Evolutionary conservation across 192 early-diverging fungal genomes (phyloP).

Genomic region (Podila epigama): DNA sequence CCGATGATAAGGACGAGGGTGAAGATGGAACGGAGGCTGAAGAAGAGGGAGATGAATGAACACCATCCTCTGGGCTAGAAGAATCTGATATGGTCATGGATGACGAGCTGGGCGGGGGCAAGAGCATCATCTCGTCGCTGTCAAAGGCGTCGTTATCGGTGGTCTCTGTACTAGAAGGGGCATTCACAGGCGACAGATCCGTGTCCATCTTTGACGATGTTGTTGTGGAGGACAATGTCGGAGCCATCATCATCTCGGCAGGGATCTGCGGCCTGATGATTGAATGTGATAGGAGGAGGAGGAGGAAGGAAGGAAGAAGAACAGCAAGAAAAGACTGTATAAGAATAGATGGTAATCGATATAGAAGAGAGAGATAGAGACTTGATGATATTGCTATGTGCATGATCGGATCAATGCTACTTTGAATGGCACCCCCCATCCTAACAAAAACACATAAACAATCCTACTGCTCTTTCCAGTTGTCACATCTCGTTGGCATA

Average conservation of each 20-base stretch:
- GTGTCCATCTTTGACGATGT: not conserved
- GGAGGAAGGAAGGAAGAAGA: not conserved
- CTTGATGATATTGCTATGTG: too few species aligned
- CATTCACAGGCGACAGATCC: slow-evolving; percentile 11
- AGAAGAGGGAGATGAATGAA: not conserved
- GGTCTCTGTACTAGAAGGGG: slow-evolving; percentile 18
- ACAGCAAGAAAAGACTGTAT: too few species aligned
- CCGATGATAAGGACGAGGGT: too few species aligned
- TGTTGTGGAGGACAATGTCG: not conserved
- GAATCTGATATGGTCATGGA: slow-evolving; percentile 3
- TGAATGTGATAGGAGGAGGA: not conserved
- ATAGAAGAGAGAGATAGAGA: too few species aligned
- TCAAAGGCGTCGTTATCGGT: slow-evolving; percentile 21
- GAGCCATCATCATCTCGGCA: not conserved
- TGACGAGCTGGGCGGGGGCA: not conserved
- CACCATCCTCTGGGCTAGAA: not conserved
- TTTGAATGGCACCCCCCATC: too few species aligned
- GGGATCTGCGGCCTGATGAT: not conserved
- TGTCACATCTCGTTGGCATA: too few species aligned
- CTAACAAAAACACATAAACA: too few species aligned
- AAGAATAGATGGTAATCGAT: too few species aligned
- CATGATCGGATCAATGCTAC: too few species aligned
- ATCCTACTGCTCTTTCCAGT: too few species aligned
- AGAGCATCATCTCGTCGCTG: slow-evolving; percentile 31
- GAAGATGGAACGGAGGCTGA: too few species aligned